A percentile compares a stretch with the other conserved stretches of the same genome.
These are phyloP conservation scores for Xylaria palmicola DNA, from an alignment of 495 filamentous ascomycete species.

Conservation along the genomic window DNA sequence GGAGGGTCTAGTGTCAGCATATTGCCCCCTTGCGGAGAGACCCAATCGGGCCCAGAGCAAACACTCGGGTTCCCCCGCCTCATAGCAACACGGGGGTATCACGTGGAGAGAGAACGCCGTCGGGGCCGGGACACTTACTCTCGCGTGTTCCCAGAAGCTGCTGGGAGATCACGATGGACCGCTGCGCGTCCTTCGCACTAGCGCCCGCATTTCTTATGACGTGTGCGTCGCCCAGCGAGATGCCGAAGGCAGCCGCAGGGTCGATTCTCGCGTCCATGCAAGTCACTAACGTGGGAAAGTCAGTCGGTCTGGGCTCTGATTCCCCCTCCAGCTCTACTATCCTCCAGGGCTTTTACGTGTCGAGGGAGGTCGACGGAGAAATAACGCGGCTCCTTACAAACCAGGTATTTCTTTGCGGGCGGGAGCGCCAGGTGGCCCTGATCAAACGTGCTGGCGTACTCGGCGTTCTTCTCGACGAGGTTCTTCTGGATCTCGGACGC, in stretches of 20 bases:
- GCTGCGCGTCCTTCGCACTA: conserved; percentile 63
- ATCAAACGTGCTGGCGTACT: conserved; percentile 62
- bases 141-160: conserved; percentile 79
- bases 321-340: neutral
- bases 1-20: neutral
- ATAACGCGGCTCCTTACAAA: conserved; percentile 41
- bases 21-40: neutral
- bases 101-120: neutral
- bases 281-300: conserved; percentile 38
- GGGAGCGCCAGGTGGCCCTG: conserved; percentile 68
- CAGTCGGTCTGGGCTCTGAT: neutral
- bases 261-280: conserved; percentile 89
- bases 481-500: conserved; percentile 50
- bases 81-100: neutral
- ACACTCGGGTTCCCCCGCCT: too few relatives aligned
- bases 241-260: conserved; percentile 67
- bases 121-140: conserved; percentile 21
- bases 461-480: conserved; percentile 55
- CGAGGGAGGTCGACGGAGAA: neutral
- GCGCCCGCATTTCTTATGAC: conserved; percentile 80
- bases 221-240: conserved; percentile 74
- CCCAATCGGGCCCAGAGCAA: neutral
- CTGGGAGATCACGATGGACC: conserved; percentile 75
- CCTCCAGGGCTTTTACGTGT: neutral
- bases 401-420: conserved; percentile 66